These are phyloP conservation scores for Ogataea zsoltii DNA, from an alignment of 805 yeast genomes.

Conservation along the genomic window DNA sequence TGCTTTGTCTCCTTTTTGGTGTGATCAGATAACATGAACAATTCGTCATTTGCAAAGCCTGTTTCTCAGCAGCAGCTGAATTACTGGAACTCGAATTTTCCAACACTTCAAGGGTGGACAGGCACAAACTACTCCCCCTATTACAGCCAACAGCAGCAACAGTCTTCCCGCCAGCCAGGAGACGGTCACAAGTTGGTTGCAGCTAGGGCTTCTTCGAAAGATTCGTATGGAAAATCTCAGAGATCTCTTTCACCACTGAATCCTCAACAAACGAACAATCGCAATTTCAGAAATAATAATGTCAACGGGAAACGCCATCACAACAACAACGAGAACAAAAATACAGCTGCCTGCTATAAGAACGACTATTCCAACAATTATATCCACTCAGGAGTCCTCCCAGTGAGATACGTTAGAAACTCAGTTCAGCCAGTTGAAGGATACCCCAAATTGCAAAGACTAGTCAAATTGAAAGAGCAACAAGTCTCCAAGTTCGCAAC, in stretches of 20 bases:
- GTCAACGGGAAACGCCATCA: conserved; percentile 11
- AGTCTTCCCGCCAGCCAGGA: conserved; percentile 18
- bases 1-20: neutral
- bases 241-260: conserved; percentile 13
- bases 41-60: conserved; percentile 14
- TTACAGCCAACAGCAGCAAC: conserved; percentile 9
- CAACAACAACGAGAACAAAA: conserved; percentile 13
- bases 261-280: conserved; percentile 10
- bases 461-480: conserved; percentile 62
- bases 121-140: conserved; percentile 6
- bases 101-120: conserved; percentile 11
- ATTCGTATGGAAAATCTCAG: conserved; percentile 11
- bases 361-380: conserved; percentile 76
- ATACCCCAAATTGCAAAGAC: conserved; percentile 76
- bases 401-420: conserved; percentile 67
- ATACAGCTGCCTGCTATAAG: conserved; percentile 35
- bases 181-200: conserved; percentile 28
- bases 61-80: conserved; percentile 3
- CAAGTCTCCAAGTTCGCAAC: conserved; percentile 57
- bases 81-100: conserved; percentile 5
- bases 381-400: conserved; percentile 61
- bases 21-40: conserved; percentile 10
- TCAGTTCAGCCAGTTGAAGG: conserved; percentile 70
- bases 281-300: conserved; percentile 8
- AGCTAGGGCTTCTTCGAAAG: conserved; percentile 22